Evolutionary conservation across 495 filamentous ascomycete species (phyloP).

Genomic region (Cenococcum geophilum): DNA sequence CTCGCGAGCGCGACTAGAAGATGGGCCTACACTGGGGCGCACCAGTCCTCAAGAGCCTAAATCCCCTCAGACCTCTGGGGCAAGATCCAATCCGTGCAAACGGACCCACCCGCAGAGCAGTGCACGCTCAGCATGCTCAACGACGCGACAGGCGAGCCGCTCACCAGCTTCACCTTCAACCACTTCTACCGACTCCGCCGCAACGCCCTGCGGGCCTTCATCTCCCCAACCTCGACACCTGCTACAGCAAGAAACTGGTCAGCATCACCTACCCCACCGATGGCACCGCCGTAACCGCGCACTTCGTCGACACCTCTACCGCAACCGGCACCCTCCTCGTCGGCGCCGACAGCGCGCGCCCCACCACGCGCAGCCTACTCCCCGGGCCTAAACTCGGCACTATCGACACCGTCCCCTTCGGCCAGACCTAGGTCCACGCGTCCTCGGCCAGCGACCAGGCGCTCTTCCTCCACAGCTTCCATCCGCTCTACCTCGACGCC

Average conservation of each 20-base stretch:
- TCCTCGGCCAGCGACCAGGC: constrained; percentile 28
- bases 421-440: constrained; percentile 27
- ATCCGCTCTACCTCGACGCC: constrained; percentile 31
- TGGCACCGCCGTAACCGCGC: constrained; percentile 31
- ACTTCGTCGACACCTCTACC: constrained; percentile 41
- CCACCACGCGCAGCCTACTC: constrained; percentile 37
- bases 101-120: constrained; percentile 38
- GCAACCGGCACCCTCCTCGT: constrained; percentile 38
- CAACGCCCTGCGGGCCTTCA: constrained; percentile 39
- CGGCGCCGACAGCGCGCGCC: constrained; percentile 44
- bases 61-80: constrained; percentile 38
- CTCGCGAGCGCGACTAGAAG: constrained; percentile 51
- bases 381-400: constrained; percentile 33
- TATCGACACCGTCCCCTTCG: constrained; percentile 25
- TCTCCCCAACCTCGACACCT: constrained; percentile 42
- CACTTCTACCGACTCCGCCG: constrained; percentile 46
- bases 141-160: constrained; percentile 42
- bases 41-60: constrained; percentile 37
- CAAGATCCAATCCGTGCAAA: constrained; percentile 40
- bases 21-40: constrained; percentile 53
- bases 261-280: constrained; percentile 27
- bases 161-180: constrained; percentile 37
- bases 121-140: constrained; percentile 41
- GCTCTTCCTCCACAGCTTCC: constrained; percentile 25
- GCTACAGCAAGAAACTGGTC: constrained; percentile 31